Conservation (phyloP, 768 basidiomycete genomes). For the Strobilomyces echinocephalus region DNA sequence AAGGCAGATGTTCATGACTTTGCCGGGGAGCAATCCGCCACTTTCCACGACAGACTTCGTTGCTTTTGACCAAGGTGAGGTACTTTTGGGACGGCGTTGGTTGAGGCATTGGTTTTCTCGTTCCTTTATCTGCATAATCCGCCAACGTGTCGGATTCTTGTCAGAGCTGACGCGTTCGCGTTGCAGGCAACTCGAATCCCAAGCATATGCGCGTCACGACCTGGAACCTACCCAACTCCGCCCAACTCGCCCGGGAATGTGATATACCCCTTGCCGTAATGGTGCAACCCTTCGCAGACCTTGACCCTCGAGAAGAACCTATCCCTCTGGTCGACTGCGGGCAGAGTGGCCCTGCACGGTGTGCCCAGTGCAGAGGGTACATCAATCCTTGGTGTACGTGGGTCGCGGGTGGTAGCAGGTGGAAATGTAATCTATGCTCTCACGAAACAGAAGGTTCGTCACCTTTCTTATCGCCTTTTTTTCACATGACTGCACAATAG, state of each 20-base stretch:
- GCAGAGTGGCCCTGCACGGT: slow-evolving; percentile 73
- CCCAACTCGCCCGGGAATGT: slow-evolving; percentile 74
- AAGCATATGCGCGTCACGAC: slow-evolving; percentile 86
- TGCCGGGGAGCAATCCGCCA: slow-evolving; percentile 63
- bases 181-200: slow-evolving; percentile 81
- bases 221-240: slow-evolving; percentile 80
- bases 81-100: background rate
- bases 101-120: background rate
- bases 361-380: slow-evolving; percentile 80
- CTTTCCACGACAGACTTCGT: slow-evolving; percentile 82
- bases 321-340: slow-evolving; percentile 75
- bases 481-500: background rate
- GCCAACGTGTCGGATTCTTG: background rate
- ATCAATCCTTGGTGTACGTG: slow-evolving; percentile 93
- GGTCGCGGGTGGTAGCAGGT: slow-evolving; percentile 74
- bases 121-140: background rate
- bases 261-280: slow-evolving; percentile 80
- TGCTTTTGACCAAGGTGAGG: slow-evolving; percentile 83
- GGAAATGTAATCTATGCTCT: slow-evolving; percentile 90
- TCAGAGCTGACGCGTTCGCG: slow-evolving; percentile 14
- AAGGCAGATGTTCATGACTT: slow-evolving; percentile 59
- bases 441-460: slow-evolving; percentile 77
- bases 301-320: slow-evolving; percentile 72
- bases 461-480: background rate
- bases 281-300: slow-evolving; percentile 86